These are phyloP conservation scores for Triticum dicoccoides DNA, from an alignment of 176 grass and related monocot genomes.

Conservation along the genomic window DNA sequence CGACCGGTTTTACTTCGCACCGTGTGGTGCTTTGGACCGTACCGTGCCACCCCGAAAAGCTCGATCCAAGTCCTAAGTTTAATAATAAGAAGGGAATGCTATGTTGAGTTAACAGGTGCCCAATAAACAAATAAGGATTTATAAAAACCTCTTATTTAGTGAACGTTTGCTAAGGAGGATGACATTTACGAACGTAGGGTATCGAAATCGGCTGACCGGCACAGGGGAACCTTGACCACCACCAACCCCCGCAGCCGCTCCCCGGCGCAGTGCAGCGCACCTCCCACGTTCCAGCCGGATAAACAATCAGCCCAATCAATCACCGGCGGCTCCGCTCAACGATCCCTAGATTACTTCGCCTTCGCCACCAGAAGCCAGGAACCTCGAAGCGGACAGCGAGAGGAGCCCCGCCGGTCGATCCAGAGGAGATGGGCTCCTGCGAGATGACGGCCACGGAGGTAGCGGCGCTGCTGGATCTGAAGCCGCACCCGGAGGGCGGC, in stretches of 20 bases:
- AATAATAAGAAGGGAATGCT: too few relatives aligned
- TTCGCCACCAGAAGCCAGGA: background rate
- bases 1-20: too few relatives aligned
- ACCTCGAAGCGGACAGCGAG: background rate
- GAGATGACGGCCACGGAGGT: conserved; percentile 75
- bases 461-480: conserved; percentile 72
- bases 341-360: background rate
- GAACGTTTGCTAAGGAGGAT: too few relatives aligned
- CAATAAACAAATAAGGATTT: too few relatives aligned
- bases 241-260: background rate
- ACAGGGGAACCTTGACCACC: background rate
- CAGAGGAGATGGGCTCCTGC: conserved; percentile 33
- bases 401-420: background rate
- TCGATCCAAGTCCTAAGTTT: too few relatives aligned
- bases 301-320: conserved; percentile 1
- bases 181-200: too few relatives aligned
- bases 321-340: background rate
- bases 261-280: background rate
- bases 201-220: background rate
- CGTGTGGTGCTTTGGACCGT: too few relatives aligned
- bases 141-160: too few relatives aligned
- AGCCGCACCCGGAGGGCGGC: conserved; percentile 82
- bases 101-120: too few relatives aligned
- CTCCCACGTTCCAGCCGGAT: background rate
- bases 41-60: too few relatives aligned